Base-by-base conservation (phyloP, 495 filamentous ascomycete genomes). In the Penicillium paradoxum region DNA sequence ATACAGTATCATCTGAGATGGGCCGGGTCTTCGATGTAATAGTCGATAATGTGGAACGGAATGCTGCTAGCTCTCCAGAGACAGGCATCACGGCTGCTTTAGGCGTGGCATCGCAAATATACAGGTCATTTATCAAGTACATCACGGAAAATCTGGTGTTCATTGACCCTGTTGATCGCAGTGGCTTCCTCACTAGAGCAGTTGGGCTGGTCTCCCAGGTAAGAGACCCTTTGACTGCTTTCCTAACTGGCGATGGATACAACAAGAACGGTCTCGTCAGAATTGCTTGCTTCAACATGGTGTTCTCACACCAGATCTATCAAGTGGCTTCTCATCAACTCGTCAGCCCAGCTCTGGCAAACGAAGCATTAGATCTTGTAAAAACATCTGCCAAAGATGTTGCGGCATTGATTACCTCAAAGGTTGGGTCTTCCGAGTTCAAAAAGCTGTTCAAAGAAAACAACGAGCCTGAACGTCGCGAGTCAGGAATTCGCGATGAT, bases 1-100 rank as follows among this genome's bases (percentile, higher is more conserved):
- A 89, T 7, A 66, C 62, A 30, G 79, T 85, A 3, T 85, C 85
- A 10, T 85, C 87, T 1, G 83, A 91, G 54, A 50, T 90, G 41
- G 83, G 83, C 2, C 66, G 76, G 24, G 66, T 79, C 2, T 76
- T 86, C 41, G 78, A 84, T 40, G 76, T 69, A 64, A 68, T 87
- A 10, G 53, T 69, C n/a, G 58, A 66, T 41, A 55, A 57, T 13
- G 44, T 68, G 24, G 65, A 65, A 21, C 56, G 37, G 24, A 52
- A 34, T 25, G 45, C 46, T 33, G 27, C 19, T 9, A 46, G 44
- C n/a, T 27, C 52, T 6, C 44, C 29, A 0, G 57, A 59, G 22
- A 19, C 22, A 9, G 36, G 4, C 6, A 11, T 38, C 18, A 56
- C 29, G 14, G 21, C 37, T 43, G 37, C 45, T 1, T 19, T 59